Base-by-base conservation (phyloP, 2,329 filamentous ascomycete genomes). In the Apiospora hydei region DNA sequence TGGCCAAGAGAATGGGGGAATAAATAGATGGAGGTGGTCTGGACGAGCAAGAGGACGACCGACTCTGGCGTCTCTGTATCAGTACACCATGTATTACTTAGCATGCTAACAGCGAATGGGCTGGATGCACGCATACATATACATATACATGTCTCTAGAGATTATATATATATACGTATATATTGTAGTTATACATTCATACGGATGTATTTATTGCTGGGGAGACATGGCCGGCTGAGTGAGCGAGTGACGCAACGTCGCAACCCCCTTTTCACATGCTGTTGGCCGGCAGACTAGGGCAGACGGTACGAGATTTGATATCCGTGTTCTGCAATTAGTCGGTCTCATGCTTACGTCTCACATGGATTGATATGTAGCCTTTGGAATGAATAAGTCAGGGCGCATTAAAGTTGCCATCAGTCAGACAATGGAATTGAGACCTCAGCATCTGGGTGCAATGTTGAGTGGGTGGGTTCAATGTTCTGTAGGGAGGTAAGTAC, bases 41-140 rank as follows among this genome's bases (percentile, higher is more conserved):
- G 41, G 21, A 64, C 13, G 57, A 38, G 34, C 18, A 64, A 41
- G 57, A 64, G 18, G 34, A n/a, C 57, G 57, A 13, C 18, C 57
- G 57, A 13, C 18, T 16, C 41, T 6, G 30, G 30, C 57, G 30
- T 41, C 34, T 41, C 34, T 64, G 57, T 64, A 64, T 64, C 57
- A 64, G 57, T 64, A 64, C 34, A 64, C 18, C 57, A 24, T 64
- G 34, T 64, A 41, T 64, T 41, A 64, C 21, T 41, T 41, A 14
- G 30, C n/a, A 64, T 64, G 21, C 3, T 14, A 24, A 24, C 13
- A 41, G 57, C 57, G 34, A 24, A 21, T 11, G n/a, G 57, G 57
- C 57, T 41, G 34, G 57, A 38, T n/a, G 24, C n/a, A 53, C 26
- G 16, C 49, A 16, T 16, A 10, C 26, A 47, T 18, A 47, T 3